phyloP scores from a whole-genome alignment of 2,329 filamentous ascomycete species.

The Moelleriella libera region DNA sequence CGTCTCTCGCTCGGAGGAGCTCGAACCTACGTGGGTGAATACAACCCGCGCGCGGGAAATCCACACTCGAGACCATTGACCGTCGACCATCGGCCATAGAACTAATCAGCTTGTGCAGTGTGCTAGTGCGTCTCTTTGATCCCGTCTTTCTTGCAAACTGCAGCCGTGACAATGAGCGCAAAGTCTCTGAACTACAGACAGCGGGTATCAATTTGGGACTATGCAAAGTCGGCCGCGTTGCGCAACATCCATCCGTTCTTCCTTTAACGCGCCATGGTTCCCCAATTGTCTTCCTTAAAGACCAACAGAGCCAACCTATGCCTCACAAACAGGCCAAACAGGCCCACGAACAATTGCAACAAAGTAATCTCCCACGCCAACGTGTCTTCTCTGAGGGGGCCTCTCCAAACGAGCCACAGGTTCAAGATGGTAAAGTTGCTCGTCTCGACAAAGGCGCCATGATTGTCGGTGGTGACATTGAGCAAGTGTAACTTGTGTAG shows the following conservation, averaged over 20 bases:
- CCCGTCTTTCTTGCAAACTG: no score
- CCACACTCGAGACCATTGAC: no score
- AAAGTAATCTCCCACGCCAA: constrained; percentile 65
- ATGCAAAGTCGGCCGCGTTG: background rate
- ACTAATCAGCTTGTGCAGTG: no score
- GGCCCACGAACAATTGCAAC: constrained; percentile 64
- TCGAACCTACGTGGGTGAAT: no score
- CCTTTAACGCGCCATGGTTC: constrained; percentile 16
- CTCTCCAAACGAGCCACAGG: constrained; percentile 91
- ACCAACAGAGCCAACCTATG: constrained; percentile 77
- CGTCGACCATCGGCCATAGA: no score
- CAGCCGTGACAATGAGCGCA: no score
- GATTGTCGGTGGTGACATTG: constrained; percentile 49
- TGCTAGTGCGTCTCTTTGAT: no score
- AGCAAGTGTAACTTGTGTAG: constrained; percentile 57
- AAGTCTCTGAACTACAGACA: no score
- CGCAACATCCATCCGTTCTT: background rate
- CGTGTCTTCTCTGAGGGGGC: constrained; percentile 75
- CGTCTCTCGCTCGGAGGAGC: no score
- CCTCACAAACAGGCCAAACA: constrained; percentile 72
- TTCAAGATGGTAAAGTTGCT: constrained; percentile 91
- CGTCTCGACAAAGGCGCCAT: constrained; percentile 61
- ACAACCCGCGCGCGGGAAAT: no score
- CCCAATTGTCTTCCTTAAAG: constrained; percentile 79
- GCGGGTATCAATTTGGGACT: no score